Conservation (phyloP, 2,329 filamentous ascomycete species). For the Arthrobotrys sinensis region DNA sequence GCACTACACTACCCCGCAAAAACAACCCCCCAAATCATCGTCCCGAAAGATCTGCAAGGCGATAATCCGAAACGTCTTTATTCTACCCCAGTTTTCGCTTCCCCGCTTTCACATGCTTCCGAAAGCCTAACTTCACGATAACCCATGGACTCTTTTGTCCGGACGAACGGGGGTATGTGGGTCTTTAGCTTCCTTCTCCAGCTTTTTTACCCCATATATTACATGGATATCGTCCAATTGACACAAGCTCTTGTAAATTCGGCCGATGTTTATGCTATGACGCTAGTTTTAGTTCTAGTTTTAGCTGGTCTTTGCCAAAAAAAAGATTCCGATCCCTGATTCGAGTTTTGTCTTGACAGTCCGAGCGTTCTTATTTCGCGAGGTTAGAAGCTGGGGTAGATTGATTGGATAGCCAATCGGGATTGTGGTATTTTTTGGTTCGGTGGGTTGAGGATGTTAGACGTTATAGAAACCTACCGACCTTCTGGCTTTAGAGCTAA, state of each 20-base stretch:
- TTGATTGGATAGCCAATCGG: no score
- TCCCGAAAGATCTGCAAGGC: slow-evolving; percentile 5
- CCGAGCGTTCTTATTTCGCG: neutral
- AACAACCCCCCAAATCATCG: no score
- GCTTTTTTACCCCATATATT: neutral
- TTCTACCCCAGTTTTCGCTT: slow-evolving; percentile 19
- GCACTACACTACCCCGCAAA: neutral
- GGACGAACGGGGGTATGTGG: slow-evolving; percentile 11
- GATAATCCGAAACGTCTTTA: slow-evolving; percentile 3
- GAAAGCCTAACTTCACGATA: neutral
- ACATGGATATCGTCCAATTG: neutral
- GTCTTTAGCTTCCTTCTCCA: neutral
- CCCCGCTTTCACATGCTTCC: slow-evolving; percentile 35
- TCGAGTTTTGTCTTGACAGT: neutral
- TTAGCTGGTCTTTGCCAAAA: no score
- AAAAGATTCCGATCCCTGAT: slow-evolving; percentile 17
- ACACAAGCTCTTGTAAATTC: no score
- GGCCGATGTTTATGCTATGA: no score
- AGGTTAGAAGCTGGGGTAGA: neutral
- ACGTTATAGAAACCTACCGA: no score
- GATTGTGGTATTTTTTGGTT: no score
- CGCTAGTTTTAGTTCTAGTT: no score
- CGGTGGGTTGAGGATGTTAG: no score
- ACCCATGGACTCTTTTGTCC: neutral
- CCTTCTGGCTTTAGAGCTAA: no score